Conservation (phyloP, 179 eudicot species). For the Heliamphora pulchella region DNA sequence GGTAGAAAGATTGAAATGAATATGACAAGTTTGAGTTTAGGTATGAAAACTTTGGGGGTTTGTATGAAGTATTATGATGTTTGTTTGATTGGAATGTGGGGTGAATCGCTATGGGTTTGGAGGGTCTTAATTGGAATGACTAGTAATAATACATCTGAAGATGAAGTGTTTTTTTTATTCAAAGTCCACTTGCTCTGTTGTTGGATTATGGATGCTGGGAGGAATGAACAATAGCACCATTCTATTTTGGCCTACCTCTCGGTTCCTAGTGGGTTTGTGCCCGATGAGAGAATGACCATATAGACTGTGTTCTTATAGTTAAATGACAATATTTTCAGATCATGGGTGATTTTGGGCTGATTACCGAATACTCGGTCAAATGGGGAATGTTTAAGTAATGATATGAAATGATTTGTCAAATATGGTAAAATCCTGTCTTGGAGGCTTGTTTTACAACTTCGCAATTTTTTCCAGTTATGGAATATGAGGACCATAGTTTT, state of each 20-base stretch:
- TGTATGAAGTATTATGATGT: background rate
- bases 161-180: too few species aligned
- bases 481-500: background rate
- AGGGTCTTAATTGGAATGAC: background rate
- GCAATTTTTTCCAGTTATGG: background rate
- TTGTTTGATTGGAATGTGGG: conserved; percentile 4
- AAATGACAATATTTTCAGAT: background rate
- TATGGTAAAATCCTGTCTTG: background rate
- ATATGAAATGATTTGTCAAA: background rate
- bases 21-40: background rate
- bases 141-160: background rate
- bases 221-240: background rate
- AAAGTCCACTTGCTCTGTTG: background rate
- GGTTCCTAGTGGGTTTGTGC: background rate
- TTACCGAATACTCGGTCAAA: background rate
- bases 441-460: background rate
- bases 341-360: background rate
- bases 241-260: background rate
- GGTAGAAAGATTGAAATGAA: background rate
- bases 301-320: background rate
- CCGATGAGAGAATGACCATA: background rate
- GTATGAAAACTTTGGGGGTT: conserved; percentile 3
- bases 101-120: background rate
- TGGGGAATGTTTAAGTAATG: background rate
- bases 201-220: background rate